Conservation (phyloP, 148 eudicot species). For the Polygonum maritimum region DNA sequence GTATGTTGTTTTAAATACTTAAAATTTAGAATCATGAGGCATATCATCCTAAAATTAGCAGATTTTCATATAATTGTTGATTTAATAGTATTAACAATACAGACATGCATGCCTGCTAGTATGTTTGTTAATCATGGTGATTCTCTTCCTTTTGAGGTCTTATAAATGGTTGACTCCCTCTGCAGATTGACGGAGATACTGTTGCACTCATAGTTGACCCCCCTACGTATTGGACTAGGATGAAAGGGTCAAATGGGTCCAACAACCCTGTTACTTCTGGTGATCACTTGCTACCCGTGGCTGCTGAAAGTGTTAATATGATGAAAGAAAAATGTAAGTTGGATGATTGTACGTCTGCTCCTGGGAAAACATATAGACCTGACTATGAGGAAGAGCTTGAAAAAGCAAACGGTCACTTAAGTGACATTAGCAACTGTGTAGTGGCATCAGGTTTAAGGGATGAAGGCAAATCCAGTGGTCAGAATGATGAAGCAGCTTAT, state of each 20-base stretch:
- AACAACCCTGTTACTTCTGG: slow-evolving; percentile 22
- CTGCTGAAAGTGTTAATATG: slow-evolving; percentile 18
- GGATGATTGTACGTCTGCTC: slow-evolving; percentile 14
- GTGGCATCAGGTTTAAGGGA: slow-evolving; percentile 17
- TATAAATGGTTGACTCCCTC: not conserved
- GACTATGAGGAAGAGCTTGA: slow-evolving; percentile 13
- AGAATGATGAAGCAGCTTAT: slow-evolving; percentile 16
- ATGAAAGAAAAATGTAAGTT: slow-evolving; percentile 43
- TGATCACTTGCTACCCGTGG: slow-evolving; percentile 19
- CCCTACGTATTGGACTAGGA: slow-evolving; percentile 58
- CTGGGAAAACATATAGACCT: slow-evolving; percentile 11
- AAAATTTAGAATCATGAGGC: not conserved
- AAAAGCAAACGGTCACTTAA: slow-evolving; percentile 10
- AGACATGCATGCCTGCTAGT: not conserved
- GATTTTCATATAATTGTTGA: not conserved
- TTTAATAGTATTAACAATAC: not conserved
- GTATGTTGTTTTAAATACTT: not conserved
- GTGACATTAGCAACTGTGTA: slow-evolving; percentile 19
- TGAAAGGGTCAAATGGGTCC: slow-evolving; percentile 59
- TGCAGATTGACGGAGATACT: slow-evolving; percentile 81
- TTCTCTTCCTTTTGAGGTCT: slow-evolving; percentile 4
- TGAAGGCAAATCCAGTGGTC: slow-evolving; percentile 21
- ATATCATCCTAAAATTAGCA: not conserved
- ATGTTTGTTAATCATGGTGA: not conserved
- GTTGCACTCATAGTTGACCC: slow-evolving; percentile 73